These are phyloP conservation scores for Trichocomaceae sp. DNA, from an alignment of 2,329 filamentous ascomycete genomes.

Conservation along the genomic window DNA sequence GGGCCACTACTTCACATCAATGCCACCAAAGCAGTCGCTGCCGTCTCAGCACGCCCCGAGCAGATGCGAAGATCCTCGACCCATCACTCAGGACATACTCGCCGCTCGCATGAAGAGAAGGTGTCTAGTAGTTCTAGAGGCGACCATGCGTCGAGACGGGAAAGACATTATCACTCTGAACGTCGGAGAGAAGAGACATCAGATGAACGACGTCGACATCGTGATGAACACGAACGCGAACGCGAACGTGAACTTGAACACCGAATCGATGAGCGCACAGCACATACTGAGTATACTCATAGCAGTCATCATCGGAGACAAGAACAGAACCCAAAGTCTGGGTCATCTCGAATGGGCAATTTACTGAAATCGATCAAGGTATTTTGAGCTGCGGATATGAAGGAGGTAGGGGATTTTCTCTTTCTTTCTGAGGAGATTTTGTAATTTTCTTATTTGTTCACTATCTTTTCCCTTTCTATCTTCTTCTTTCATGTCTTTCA, in stretches of 20 bases:
- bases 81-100: constrained; percentile 22
- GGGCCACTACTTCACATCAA: constrained; percentile 36
- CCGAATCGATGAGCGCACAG: constrained; percentile 9
- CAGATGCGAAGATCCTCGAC: constrained; percentile 22
- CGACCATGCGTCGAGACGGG: constrained; percentile 9
- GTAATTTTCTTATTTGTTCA: background rate
- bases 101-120: constrained; percentile 13
- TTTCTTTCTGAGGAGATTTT: background rate
- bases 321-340: constrained; percentile 6
- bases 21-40: constrained; percentile 25
- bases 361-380: constrained; percentile 14
- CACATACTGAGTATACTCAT: constrained; percentile 1
- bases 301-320: constrained; percentile 7
- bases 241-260: constrained; percentile 9
- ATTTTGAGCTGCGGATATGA: constrained; percentile 1
- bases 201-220: constrained; percentile 11
- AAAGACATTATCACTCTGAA: constrained; percentile 11
- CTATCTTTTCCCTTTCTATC: background rate
- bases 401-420: background rate
- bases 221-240: constrained; percentile 12
- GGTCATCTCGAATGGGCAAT: constrained; percentile 9
- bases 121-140: constrained; percentile 13
- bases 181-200: constrained; percentile 8
- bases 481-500: background rate
- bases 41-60: constrained; percentile 15